Evolutionary conservation across 495 filamentous ascomycete species (phyloP).

Genomic region (Penicillium paradoxum): DNA sequence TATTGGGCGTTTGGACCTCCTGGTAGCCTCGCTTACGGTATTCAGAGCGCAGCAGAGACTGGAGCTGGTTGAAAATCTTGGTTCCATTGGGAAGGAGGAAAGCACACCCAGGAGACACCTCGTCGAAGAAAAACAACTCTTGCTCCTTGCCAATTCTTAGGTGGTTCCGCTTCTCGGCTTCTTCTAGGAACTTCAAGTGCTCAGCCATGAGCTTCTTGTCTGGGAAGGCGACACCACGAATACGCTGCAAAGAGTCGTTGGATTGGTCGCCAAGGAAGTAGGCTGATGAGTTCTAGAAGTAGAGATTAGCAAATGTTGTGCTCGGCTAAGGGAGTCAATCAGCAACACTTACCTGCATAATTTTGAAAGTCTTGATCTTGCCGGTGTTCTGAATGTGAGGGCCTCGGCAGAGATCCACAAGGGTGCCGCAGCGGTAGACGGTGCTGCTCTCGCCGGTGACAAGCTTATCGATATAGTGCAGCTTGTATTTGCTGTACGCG

Average conservation of each 20-base stretch:
- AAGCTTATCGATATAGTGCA: conserved; percentile 91
- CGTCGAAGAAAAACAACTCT: conserved; percentile 95
- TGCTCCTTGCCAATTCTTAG: conserved; percentile 87
- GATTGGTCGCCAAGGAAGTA: conserved; percentile 92
- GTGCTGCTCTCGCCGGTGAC: conserved; percentile 88
- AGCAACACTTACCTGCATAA: conserved; percentile 61
- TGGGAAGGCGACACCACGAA: conserved; percentile 94
- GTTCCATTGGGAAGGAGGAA: conserved; percentile 93
- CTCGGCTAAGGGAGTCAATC: background rate
- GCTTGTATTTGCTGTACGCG: conserved; percentile 90
- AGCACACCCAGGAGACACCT: conserved; percentile 82
- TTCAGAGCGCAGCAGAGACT: conserved; percentile 71
- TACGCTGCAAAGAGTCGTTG: conserved; percentile 91
- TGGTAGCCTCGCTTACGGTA: conserved; percentile 94
- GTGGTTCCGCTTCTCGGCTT: conserved; percentile 94
- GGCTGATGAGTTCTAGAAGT: conserved; percentile 75
- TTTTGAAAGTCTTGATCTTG: conserved; percentile 85
- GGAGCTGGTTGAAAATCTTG: conserved; percentile 84
- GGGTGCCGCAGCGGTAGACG: conserved; percentile 79
- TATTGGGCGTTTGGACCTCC: conserved; percentile 93
- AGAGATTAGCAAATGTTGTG: conserved; percentile 4
- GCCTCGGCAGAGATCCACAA: conserved; percentile 76
- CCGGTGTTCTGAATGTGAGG: conserved; percentile 91
- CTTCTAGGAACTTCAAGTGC: conserved; percentile 88
- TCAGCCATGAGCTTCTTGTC: conserved; percentile 91